Conservation (phyloP, 306 rosid genomes). For the Chamaecrista fasciculata region DNA sequence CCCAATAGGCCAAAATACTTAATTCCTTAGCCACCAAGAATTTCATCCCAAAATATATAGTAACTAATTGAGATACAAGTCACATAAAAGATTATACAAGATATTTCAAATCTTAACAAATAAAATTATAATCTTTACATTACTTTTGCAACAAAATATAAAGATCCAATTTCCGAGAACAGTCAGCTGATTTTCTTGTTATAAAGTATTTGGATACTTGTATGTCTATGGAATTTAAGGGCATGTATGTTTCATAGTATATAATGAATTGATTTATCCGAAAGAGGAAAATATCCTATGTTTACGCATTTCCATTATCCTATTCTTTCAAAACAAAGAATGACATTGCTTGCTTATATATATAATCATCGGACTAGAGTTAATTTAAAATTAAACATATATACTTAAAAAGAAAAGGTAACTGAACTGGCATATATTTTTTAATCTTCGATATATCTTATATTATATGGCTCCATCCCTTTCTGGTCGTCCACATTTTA, state of each 20-base stretch:
- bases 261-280: conserved; percentile 22
- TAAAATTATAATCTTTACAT: neutral
- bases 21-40: too few relatives aligned
- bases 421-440: neutral
- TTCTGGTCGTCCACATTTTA: too few relatives aligned
- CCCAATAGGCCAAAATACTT: too few relatives aligned
- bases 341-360: neutral
- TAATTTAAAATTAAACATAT: neutral
- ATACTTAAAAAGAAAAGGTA: neutral
- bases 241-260: neutral
- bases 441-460: too few relatives aligned
- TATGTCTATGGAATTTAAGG: neutral
- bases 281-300: conserved; percentile 24
- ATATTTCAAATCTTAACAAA: too few relatives aligned
- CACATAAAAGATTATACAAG: too few relatives aligned
- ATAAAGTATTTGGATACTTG: conserved; percentile 2
- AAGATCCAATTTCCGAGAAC: conserved; percentile 11
- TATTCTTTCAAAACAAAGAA: conserved; percentile 6
- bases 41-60: too few relatives aligned
- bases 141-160: conserved; percentile 7
- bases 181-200: conserved; percentile 8
- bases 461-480: too few relatives aligned
- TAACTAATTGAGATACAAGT: too few relatives aligned
- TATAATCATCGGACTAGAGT: neutral
- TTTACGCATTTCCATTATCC: conserved; percentile 10